A percentile compares a stretch with the other conserved stretches of the same genome.
phyloP scores from a whole-genome alignment of 2,329 filamentous ascomycete species.

The Sclerotinia sclerotiorum region DNA sequence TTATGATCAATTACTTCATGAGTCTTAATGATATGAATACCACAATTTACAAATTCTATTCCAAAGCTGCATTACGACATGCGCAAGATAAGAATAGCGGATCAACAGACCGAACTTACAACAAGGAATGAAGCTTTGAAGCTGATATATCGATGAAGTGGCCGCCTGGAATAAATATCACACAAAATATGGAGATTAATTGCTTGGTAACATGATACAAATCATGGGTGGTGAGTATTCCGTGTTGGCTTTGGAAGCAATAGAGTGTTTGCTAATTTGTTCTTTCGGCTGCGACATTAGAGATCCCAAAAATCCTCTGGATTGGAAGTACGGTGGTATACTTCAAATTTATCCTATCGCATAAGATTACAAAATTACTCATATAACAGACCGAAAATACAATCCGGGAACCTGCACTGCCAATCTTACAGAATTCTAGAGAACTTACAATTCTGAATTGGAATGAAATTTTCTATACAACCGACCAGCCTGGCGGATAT shows the following conservation, averaged over 20 bases:
- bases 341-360: background rate
- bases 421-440: background rate
- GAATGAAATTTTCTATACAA: fast-evolving
- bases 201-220: background rate
- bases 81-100: background rate
- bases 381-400: background rate
- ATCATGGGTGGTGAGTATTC: background rate
- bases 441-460: background rate
- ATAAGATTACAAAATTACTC: background rate
- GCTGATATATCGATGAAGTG: background rate
- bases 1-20: background rate
- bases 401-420: background rate
- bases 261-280: background rate
- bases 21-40: background rate
- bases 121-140: background rate
- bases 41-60: background rate
- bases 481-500: background rate
- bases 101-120: background rate
- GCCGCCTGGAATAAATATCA: background rate
- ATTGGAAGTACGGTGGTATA: background rate
- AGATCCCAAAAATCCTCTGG: background rate
- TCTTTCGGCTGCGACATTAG: background rate
- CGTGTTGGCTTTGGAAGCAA: fast-evolving
- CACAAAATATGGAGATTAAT: background rate
- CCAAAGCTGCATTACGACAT: background rate